These are phyloP conservation scores for Collybia nuda DNA, from an alignment of 768 basidiomycete genomes.

Conservation along the genomic window DNA sequence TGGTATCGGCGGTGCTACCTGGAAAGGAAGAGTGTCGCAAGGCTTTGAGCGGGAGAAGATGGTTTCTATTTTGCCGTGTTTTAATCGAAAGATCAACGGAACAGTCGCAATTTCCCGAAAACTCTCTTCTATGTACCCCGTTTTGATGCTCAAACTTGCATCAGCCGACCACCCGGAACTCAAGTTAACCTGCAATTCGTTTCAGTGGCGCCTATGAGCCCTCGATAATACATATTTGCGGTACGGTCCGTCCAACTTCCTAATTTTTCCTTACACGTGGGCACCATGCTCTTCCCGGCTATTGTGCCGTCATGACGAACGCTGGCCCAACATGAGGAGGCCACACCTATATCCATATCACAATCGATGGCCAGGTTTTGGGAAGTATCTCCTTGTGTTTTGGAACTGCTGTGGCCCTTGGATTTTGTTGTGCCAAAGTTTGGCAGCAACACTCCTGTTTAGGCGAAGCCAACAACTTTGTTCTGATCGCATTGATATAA, in stretches of 20 bases:
- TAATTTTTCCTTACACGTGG: too few species aligned
- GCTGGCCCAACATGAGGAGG: too few species aligned
- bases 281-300: too few species aligned
- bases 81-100: constrained; percentile 5
- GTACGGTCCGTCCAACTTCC: too few species aligned
- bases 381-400: neutral
- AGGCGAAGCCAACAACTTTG: constrained; percentile 7
- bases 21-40: neutral
- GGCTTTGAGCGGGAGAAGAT: neutral
- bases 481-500: constrained; percentile 19
- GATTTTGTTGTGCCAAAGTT: constrained; percentile 1
- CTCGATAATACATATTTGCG: too few species aligned
- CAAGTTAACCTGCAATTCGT: too few species aligned
- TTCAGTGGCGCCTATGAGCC: too few species aligned
- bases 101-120: too few species aligned
- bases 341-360: neutral
- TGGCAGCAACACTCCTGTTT: neutral
- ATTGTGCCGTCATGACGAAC: too few species aligned
- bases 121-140: too few species aligned
- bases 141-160: too few species aligned
- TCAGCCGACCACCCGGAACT: too few species aligned
- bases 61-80: constrained; percentile 7
- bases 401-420: neutral
- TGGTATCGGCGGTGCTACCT: constrained; percentile 12
- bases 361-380: constrained; percentile 1